These are phyloP conservation scores for Exserohilum rostratum DNA, from an alignment of 2,329 filamentous ascomycete species.

Conservation along the genomic window DNA sequence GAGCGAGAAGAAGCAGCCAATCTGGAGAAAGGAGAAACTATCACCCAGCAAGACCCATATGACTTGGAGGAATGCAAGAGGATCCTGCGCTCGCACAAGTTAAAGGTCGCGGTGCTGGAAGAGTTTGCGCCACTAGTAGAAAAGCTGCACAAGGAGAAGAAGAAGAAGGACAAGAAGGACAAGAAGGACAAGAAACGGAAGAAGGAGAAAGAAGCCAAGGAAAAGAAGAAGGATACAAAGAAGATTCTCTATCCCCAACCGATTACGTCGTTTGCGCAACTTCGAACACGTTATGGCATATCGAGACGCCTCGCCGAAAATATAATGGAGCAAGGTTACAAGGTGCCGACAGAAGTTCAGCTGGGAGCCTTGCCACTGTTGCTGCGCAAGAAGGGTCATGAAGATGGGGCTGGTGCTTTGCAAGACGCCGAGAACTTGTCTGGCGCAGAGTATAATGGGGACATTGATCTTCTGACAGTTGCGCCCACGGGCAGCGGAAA, in stretches of 20 bases:
- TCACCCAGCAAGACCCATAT: conserved; percentile 46
- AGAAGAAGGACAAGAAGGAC: conserved; percentile 61
- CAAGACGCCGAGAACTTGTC: conserved; percentile 49
- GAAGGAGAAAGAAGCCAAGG: conserved; percentile 45
- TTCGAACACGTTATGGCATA: conserved; percentile 74
- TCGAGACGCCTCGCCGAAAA: conserved; percentile 77
- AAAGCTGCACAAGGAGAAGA: conserved; percentile 60
- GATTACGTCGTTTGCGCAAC: conserved; percentile 74
- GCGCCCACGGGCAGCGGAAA: conserved; percentile 97
- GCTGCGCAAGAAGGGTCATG: conserved; percentile 56
- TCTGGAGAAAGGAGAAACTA: conserved; percentile 6
- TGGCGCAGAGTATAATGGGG: conserved; percentile 35
- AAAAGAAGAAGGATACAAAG: conserved; percentile 59
- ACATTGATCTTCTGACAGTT: conserved; percentile 81
- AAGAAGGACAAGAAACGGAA: conserved; percentile 63
- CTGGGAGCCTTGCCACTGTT: conserved; percentile 83
- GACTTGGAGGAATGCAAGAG: conserved; percentile 75
- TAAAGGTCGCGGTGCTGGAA: conserved; percentile 81
- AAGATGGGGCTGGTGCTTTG: conserved; percentile 9
- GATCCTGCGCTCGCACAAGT: conserved; percentile 76
- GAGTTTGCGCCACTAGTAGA: conserved; percentile 45
- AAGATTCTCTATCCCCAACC: conserved; percentile 78
- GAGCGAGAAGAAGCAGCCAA: conserved; percentile 10
- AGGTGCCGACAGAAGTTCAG: conserved; percentile 90
- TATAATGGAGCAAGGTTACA: conserved; percentile 81